phyloP scores from a whole-genome alignment of 352 stramenopile species.

The Peronospora farinosa region DNA sequence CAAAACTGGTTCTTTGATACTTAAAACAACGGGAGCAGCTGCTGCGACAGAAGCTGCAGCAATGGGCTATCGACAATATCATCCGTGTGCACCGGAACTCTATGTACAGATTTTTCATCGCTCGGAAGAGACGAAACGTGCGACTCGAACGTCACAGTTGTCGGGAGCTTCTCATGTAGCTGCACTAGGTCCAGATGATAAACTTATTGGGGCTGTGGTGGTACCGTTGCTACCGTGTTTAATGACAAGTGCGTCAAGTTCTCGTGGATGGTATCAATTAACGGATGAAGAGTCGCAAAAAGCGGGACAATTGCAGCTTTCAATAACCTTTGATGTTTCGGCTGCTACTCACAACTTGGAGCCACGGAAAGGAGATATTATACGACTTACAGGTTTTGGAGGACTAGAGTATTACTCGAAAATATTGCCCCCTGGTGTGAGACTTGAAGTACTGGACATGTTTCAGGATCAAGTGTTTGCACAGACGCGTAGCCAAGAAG shows the following conservation, averaged over 20 bases:
- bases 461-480: slow-evolving; percentile 64
- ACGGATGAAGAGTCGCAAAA: slow-evolving; percentile 41
- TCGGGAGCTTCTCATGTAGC: slow-evolving; percentile 11
- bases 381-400: slow-evolving; percentile 53
- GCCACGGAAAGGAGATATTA: slow-evolving; percentile 48
- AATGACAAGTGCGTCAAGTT: slow-evolving; percentile 45
- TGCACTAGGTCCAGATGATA: slow-evolving; percentile 29
- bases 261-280: slow-evolving; percentile 54
- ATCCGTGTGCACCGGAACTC: slow-evolving; percentile 52
- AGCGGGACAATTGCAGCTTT: slow-evolving; percentile 56
- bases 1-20: slow-evolving; percentile 4
- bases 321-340: slow-evolving; percentile 49
- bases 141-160: slow-evolving; percentile 1
- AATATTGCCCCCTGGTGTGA: slow-evolving; percentile 35
- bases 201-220: slow-evolving; percentile 50
- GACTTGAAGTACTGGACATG: slow-evolving; percentile 51
- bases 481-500: slow-evolving; percentile 51
- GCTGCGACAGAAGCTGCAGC: slow-evolving; percentile 11
- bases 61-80: slow-evolving; percentile 34
- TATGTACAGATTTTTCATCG: slow-evolving; percentile 58
- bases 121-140: slow-evolving; percentile 23
- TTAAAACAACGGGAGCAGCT: slow-evolving; percentile 23
- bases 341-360: slow-evolving; percentile 31
- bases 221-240: slow-evolving; percentile 59
- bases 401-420: slow-evolving; percentile 69